Conservation (phyloP, 352 stramenopile genomes). For the Globisporangium spinosum region DNA sequence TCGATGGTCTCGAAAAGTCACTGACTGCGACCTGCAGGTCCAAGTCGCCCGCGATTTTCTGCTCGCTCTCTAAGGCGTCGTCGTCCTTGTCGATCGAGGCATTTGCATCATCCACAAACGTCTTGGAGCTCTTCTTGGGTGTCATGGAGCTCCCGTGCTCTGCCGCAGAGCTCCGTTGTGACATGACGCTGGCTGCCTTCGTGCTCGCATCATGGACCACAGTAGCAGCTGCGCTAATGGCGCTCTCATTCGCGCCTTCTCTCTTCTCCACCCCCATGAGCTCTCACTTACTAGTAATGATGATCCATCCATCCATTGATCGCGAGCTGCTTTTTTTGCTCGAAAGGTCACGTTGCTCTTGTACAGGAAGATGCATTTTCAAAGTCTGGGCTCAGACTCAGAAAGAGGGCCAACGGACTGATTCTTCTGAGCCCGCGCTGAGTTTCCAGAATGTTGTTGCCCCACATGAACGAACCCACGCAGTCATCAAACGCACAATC, state of each 20-base stretch:
- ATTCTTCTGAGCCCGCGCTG: not conserved
- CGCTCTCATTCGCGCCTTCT: not conserved
- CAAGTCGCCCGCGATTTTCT: not conserved
- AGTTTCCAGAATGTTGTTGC: slow-evolving; percentile 23
- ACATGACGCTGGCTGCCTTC: not conserved
- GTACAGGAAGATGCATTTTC: slow-evolving; percentile 12
- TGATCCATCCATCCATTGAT: not conserved
- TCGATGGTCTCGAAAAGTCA: slow-evolving; percentile 53
- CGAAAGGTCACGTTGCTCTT: slow-evolving; percentile 13
- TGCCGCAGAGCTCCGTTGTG: not conserved
- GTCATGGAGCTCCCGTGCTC: slow-evolving; percentile 1
- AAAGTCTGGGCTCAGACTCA: not conserved
- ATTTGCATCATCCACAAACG: not conserved
- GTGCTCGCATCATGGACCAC: not conserved
- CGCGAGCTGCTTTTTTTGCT: not conserved
- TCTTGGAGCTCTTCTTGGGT: not conserved
- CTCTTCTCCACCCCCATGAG: slow-evolving; percentile 2
- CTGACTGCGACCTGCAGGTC: slow-evolving; percentile 17
- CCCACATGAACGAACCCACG: slow-evolving; percentile 2
- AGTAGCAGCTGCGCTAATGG: not conserved
- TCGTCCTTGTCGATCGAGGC: not conserved
- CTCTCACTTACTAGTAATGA: not conserved
- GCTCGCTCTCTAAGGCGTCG: not conserved
- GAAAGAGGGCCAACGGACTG: not conserved
- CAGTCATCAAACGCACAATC: not conserved